Conservation (phyloP, 306 rosid species). For the Fagus sylvatica region DNA sequence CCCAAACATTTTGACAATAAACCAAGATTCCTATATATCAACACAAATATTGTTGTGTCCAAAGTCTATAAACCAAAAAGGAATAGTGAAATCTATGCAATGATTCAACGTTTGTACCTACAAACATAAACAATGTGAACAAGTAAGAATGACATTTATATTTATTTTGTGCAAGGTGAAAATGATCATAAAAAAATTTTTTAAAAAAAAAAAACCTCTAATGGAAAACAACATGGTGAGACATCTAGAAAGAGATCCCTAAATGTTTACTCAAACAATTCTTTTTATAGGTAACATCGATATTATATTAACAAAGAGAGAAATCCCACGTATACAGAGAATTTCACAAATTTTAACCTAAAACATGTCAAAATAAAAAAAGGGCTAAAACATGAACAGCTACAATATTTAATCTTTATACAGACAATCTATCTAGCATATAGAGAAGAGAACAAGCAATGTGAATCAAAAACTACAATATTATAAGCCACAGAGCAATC, state of each 20-base stretch:
- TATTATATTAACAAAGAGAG: background rate
- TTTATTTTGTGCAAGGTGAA: background rate
- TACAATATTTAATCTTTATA: background rate
- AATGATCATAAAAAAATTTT: background rate
- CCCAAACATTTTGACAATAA: conserved; percentile 54
- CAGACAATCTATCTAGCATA: background rate
- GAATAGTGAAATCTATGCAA: background rate
- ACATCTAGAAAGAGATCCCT: background rate
- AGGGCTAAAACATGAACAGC: background rate
- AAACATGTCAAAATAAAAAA: background rate
- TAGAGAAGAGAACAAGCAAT: background rate
- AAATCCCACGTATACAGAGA: background rate
- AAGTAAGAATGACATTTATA: background rate
- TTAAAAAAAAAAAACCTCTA: background rate
- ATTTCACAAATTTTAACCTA: background rate
- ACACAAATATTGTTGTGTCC: background rate
- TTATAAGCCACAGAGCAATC: background rate
- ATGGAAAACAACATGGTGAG: background rate
- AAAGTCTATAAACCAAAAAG: background rate
- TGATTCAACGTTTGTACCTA: background rate
- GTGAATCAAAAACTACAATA: background rate
- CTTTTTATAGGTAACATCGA: background rate
- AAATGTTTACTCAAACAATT: too few relatives aligned
- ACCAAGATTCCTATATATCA: background rate
- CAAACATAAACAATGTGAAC: background rate